These are phyloP conservation scores for Apiospora koreana DNA, from an alignment of 2,329 filamentous ascomycete genomes.

Conservation along the genomic window DNA sequence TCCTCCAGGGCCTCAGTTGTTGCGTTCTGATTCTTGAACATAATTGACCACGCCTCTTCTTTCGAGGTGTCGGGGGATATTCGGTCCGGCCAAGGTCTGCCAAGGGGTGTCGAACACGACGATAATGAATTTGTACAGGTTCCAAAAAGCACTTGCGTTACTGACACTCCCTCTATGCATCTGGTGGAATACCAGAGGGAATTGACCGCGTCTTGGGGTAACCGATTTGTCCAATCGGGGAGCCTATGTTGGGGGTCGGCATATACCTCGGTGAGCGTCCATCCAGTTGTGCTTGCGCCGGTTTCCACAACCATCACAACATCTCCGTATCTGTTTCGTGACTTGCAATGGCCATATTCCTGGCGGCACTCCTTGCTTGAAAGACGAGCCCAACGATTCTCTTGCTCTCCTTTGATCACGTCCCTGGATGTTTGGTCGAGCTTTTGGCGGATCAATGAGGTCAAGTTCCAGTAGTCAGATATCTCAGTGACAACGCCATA, in stretches of 20 bases:
- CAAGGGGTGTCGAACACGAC: no score
- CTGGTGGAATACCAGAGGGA: neutral
- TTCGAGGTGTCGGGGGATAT: no score
- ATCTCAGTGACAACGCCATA: neutral
- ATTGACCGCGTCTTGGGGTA: neutral
- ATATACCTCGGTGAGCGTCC: neutral
- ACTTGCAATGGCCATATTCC: neutral
- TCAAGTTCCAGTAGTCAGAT: neutral
- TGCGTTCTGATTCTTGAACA: neutral
- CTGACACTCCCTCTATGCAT: no score
- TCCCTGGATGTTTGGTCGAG: neutral
- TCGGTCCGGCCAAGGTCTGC: no score
- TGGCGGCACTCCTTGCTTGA: neutral
- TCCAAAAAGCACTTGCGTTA: no score
- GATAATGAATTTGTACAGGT: no score
- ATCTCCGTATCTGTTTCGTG: neutral
- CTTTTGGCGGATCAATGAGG: neutral
- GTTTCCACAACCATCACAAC: neutral
- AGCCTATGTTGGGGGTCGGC: neutral
- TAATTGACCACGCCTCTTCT: neutral
- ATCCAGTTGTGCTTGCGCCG: neutral
- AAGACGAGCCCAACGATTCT: neutral
- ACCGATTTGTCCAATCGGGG: neutral
- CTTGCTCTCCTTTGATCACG: neutral
- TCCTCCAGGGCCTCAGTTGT: neutral